Conservation (phyloP, 2,329 filamentous ascomycete species). For the Trichoderma atroviride region DNA sequence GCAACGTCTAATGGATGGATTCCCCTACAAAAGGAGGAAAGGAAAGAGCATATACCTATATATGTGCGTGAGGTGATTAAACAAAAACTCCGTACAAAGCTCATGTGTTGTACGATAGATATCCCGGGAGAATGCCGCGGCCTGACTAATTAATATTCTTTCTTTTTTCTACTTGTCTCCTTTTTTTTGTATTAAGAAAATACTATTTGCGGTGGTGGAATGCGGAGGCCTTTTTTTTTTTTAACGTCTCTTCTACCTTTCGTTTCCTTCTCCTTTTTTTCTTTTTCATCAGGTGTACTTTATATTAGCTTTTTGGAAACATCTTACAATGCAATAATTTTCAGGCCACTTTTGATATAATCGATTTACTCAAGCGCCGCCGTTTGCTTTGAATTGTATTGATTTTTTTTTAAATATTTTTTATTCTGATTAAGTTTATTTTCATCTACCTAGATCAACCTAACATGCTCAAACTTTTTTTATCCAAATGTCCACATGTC, state of each 20-base stretch:
- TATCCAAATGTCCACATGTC: not conserved
- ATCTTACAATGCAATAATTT: slow-evolving; percentile 18
- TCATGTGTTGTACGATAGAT: slow-evolving; percentile 23
- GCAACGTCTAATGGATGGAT: slow-evolving; percentile 17
- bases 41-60: not conserved
- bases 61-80: not conserved
- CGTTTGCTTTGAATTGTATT: not conserved
- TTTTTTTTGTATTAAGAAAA: not conserved
- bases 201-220: not conserved
- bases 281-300: not conserved
- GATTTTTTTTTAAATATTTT: not conserved
- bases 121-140: slow-evolving; percentile 1
- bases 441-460: not conserved
- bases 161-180: not conserved
- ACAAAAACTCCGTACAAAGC: slow-evolving; percentile 1
- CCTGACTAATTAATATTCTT: slow-evolving; percentile 4
- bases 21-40: not conserved
- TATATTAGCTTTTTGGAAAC: not conserved
- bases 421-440: not conserved
- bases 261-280: not conserved
- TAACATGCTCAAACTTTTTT: slow-evolving; percentile 7
- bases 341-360: not conserved
- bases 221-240: not conserved
- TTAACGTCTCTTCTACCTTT: too few relatives aligned
- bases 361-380: too few relatives aligned